A percentile compares a stretch with the other conserved stretches of the same genome.
Evolutionary conservation across 2,329 filamentous ascomycete species (phyloP).

Genomic region (Arthrobotrys entomopaga): DNA sequence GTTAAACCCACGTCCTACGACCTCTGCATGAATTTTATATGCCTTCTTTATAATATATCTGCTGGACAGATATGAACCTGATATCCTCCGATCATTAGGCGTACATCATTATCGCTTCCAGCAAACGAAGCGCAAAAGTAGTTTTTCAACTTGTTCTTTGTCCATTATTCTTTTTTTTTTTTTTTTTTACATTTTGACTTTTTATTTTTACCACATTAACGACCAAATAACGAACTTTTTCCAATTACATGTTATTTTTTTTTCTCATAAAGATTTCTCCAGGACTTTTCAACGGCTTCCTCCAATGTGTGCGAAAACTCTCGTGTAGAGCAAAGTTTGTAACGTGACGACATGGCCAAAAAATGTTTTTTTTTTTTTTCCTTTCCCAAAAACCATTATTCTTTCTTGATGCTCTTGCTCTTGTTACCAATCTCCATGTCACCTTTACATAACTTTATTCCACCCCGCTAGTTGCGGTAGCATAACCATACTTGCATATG

Average conservation of each 20-base stretch:
- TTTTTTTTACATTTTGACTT: conserved; percentile 2
- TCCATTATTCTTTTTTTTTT: conserved; percentile 11
- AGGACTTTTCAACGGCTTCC: conserved; percentile 22
- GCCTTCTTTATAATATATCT: conserved; percentile 24
- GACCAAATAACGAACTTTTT: conserved; percentile 42
- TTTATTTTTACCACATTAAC: conserved; percentile 21
- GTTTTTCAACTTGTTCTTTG: conserved; percentile 9
- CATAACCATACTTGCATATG: neutral
- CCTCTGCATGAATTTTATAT: conserved; percentile 7
- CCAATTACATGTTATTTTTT: neutral
- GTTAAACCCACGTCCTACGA: conserved; percentile 25
- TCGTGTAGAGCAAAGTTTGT: conserved; percentile 2
- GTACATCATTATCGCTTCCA: conserved; percentile 15
- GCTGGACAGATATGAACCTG: conserved; percentile 39
- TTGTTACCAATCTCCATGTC: neutral
- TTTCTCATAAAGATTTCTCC: conserved; percentile 25
- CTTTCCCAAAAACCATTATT: neutral
- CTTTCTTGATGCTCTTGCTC: neutral
- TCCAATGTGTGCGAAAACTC: conserved; percentile 14
- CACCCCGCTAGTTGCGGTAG: neutral
- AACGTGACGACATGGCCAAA: neutral
- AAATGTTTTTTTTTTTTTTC: conserved; percentile 4
- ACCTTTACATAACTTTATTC: conserved; percentile 4
- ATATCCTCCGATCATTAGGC: conserved; percentile 2
- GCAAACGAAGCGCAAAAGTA: conserved; percentile 31